Base-by-base conservation (phyloP, 352 stramenopile species). In the Globisporangium irregulare region DNA sequence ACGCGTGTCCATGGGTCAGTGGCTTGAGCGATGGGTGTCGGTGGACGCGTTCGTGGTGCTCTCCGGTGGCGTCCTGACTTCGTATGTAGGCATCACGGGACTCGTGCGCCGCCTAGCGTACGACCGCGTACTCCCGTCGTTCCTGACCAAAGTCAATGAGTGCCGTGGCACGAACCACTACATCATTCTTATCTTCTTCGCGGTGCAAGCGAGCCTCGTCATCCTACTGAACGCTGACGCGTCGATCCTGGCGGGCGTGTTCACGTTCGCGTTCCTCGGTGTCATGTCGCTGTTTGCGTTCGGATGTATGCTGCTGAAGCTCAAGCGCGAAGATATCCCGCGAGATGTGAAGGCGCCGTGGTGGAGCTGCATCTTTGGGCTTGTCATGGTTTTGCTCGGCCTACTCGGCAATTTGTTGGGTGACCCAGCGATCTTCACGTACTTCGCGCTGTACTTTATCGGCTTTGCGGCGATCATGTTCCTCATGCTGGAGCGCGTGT, bases 21-120 rank as follows among this genome's bases (percentile, higher is more conserved):
- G 79, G 79, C 77, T 96, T 9, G 79, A 82, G 25, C 73, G 90
- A 24, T 90, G 81, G 83, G 84, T 96, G 2, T 89, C 80, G 0
- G 64, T 98, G 34, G 92, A 98, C 48, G 90, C 92, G 4, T 97
- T 97, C 66, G 77, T 97, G 18, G 92, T 98, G 24, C 68, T 98
- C 22, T 86, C 85, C 12, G 92, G 91, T 18, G 92, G 86, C 8
- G 84, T 97, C 3, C 64, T 98, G 46, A 98, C 92, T 1, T 87
- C 87, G 0, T 98, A 95, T 62, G 90, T 98, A 34, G 92, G 92
- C 9, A 97, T 98, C 61, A 96, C 84, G 55, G 92, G 83, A 4
- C 75, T 91, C 18, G 86, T 97, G 38, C 73, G 86, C 34, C 81
- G 92, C 10, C 84, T 98, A 64, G 82, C 85, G 0, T 89, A 84